These are phyloP conservation scores for Marsdenia floribunda DNA, from an alignment of 257 asterid species.

Conservation along the genomic window DNA sequence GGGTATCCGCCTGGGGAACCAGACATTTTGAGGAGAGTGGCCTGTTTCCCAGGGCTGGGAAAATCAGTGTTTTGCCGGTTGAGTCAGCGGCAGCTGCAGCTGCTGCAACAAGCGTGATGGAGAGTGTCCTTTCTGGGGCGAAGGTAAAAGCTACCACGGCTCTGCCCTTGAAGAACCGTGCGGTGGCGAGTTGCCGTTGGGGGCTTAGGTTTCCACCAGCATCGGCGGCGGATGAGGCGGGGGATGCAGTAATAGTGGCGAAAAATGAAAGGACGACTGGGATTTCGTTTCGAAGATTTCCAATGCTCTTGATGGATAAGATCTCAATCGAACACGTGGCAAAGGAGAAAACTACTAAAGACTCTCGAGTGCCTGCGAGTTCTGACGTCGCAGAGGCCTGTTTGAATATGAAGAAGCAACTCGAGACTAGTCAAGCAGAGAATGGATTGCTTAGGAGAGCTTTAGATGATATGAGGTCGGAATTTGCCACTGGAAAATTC, in stretches of 20 bases:
- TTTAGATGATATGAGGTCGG: slow-evolving; percentile 63
- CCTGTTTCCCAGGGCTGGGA: slow-evolving; percentile 32
- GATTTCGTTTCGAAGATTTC: slow-evolving; percentile 37
- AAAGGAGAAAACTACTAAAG: slow-evolving; percentile 22
- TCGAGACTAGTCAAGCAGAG: slow-evolving; percentile 65
- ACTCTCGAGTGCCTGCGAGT: slow-evolving; percentile 21
- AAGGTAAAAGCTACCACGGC: slow-evolving; percentile 64
- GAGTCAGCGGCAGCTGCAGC: slow-evolving; percentile 43
- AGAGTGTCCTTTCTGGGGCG: slow-evolving; percentile 44
- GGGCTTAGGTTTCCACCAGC: slow-evolving; percentile 69
- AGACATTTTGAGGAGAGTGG: slow-evolving; percentile 25
- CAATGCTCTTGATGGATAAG: slow-evolving; percentile 76
- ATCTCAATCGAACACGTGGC: slow-evolving; percentile 72
- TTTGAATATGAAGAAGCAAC: slow-evolving; percentile 71
- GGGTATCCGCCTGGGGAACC: slow-evolving; percentile 23
- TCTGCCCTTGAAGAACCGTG: slow-evolving; percentile 51
- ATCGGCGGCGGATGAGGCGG: slow-evolving; percentile 28
- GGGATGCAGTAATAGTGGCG: slow-evolving; percentile 47
- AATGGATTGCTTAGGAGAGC: slow-evolving; percentile 71
- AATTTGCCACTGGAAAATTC: slow-evolving; percentile 49
- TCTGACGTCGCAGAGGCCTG: slow-evolving; percentile 54
- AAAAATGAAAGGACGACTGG: slow-evolving; percentile 32
- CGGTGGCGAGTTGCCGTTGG: slow-evolving; percentile 74
- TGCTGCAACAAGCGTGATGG: slow-evolving; percentile 49
- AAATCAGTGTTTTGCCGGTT: slow-evolving; percentile 20